Conservation (phyloP, 2,329 filamentous ascomycete genomes). For the Fusarium sp. region DNA sequence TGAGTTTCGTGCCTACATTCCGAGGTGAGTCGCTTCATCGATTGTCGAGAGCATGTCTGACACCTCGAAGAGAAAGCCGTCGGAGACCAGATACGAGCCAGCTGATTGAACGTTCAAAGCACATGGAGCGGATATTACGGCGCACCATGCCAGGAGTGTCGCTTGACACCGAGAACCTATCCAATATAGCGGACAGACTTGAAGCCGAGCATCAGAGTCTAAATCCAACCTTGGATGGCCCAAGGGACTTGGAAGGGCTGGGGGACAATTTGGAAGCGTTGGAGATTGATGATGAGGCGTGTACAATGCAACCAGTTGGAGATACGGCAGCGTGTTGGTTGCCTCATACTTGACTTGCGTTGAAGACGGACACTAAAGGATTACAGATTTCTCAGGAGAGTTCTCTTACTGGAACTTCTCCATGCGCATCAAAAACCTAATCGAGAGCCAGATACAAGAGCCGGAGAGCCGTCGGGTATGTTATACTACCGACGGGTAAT, state of each 20-base stretch:
- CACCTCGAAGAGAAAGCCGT: neutral
- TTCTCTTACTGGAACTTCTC: slow-evolving; percentile 5
- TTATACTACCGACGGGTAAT: neutral
- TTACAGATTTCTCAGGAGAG: neutral
- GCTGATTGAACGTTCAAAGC: neutral
- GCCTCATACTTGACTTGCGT: neutral
- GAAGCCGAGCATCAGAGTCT: neutral
- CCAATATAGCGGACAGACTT: neutral
- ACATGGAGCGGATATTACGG: slow-evolving; percentile 1
- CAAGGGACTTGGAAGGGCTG: neutral
- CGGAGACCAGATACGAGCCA: neutral
- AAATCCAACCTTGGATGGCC: neutral
- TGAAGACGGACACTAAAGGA: neutral
- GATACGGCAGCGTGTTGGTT: neutral
- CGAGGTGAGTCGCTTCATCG: neutral
- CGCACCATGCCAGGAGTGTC: neutral
- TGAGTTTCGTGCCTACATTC: slow-evolving; percentile 1
- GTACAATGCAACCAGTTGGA: neutral
- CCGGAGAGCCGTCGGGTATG: neutral
- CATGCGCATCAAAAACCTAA: neutral
- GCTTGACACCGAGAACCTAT: neutral
- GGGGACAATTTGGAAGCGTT: neutral
- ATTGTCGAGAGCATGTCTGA: neutral
- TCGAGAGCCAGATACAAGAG: neutral
- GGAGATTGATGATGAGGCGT: slow-evolving; percentile 1